Evolutionary conservation across 345 rosid species (phyloP).

Genomic region (Noccaea bulbosa): DNA sequence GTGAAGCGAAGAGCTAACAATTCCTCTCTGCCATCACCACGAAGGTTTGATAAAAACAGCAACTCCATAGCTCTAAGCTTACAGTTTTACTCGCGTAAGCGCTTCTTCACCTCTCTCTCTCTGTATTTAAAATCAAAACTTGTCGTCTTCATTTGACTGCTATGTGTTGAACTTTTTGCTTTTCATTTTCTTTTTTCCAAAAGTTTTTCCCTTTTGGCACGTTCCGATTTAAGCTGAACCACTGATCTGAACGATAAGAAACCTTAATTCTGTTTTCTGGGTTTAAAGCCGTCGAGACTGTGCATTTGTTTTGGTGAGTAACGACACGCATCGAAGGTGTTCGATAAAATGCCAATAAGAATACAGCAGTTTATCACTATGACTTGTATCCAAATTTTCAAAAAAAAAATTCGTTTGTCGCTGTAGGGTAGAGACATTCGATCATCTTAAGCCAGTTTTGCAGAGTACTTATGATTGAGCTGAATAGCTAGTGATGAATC

Average conservation of each 20-base stretch:
- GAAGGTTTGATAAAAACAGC: background rate
- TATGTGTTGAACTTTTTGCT: conserved; percentile 1
- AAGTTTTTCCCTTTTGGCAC: background rate
- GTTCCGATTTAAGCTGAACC: background rate
- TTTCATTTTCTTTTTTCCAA: background rate
- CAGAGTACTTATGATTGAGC: background rate
- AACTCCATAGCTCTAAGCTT: conserved; percentile 17
- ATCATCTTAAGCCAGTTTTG: background rate
- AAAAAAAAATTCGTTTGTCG: no score
- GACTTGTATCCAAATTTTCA: conserved; percentile 2
- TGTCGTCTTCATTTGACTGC: conserved; percentile 5
- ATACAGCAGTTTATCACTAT: background rate
- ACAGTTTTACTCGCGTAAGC: conserved; percentile 17
- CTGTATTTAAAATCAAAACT: background rate
- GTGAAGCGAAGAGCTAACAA: background rate
- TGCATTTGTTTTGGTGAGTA: background rate
- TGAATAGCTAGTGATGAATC: background rate
- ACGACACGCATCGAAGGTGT: conserved; percentile 23
- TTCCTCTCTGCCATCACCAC: conserved; percentile 9
- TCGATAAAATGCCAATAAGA: conserved; percentile 39
- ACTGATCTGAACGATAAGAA: background rate
- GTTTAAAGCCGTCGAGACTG: background rate
- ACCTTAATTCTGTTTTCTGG: conserved; percentile 4
- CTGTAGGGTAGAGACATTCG: background rate
- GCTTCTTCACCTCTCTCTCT: conserved; percentile 21